A percentile compares a stretch with the other conserved stretches of the same genome.
Evolutionary conservation across 495 filamentous ascomycete genomes (phyloP).

Genomic region (Terfezia claveryi): DNA sequence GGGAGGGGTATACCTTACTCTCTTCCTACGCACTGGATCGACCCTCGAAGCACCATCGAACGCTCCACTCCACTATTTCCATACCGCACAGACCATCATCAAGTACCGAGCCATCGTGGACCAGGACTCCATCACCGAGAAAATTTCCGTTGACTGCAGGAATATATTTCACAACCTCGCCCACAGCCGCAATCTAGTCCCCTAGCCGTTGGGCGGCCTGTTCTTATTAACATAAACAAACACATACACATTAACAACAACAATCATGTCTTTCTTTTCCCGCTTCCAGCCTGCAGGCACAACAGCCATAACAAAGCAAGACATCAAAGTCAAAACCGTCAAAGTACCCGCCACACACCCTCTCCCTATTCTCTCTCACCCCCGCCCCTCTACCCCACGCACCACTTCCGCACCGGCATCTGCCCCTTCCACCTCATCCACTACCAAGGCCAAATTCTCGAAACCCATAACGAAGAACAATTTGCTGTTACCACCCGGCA

Average conservation of each 20-base stretch:
- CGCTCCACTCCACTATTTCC: too few species aligned
- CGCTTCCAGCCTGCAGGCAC: slow-evolving; percentile 15
- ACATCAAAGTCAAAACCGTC: slow-evolving; percentile 14
- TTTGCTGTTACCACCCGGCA: background rate
- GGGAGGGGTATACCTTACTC: too few species aligned
- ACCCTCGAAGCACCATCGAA: too few species aligned
- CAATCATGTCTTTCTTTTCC: slow-evolving; percentile 16
- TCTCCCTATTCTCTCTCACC: background rate
- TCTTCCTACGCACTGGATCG: too few species aligned
- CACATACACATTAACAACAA: background rate
- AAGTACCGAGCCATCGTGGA: too few species aligned
- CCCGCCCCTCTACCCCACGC: slow-evolving; percentile 1
- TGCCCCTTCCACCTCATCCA: slow-evolving; percentile 1
- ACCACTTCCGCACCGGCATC: slow-evolving; percentile 1
- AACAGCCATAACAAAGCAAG: slow-evolving; percentile 15
- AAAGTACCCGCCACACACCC: slow-evolving; percentile 6
- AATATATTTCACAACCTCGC: too few species aligned
- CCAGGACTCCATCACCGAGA: too few species aligned
- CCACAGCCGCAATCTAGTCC: too few species aligned
- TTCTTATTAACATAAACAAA: too few species aligned
- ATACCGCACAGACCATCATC: too few species aligned
- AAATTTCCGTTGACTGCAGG: too few species aligned
- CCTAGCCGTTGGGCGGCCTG: too few species aligned
- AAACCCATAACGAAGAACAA: background rate
- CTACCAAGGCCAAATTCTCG: slow-evolving; percentile 8